Conservation (phyloP, 495 filamentous ascomycete genomes). For the Umbilicaria muhlenbergii region DNA sequence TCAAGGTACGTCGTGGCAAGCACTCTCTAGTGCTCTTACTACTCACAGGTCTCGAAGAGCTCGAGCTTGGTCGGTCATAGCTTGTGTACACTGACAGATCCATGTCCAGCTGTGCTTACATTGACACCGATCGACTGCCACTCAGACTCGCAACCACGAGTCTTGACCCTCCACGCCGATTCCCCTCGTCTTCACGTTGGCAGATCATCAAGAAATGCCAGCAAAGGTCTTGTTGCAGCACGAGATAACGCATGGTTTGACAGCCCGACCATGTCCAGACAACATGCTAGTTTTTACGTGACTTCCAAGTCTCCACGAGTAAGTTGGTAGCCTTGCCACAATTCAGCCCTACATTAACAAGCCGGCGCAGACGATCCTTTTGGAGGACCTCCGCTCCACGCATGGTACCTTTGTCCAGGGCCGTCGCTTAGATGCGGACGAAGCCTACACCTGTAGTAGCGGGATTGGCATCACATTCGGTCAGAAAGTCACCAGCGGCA, state of each 20-base stretch:
- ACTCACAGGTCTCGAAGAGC: too few relatives aligned
- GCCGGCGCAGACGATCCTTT: conserved; percentile 20
- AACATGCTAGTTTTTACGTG: conserved; percentile 48
- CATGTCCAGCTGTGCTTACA: too few relatives aligned
- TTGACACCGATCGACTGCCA: too few relatives aligned
- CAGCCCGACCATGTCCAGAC: conserved; percentile 66
- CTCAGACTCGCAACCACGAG: background rate
- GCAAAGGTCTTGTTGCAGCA: conserved; percentile 32
- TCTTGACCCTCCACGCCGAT: conserved; percentile 3
- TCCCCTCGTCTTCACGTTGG: conserved; percentile 30
- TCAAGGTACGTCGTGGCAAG: too few relatives aligned
- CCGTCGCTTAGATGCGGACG: conserved; percentile 20
- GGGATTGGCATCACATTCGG: conserved; percentile 41
- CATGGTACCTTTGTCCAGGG: conserved; percentile 40
- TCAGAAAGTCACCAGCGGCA: conserved; percentile 33
- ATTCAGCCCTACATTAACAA: conserved; percentile 1
- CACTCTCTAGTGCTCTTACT: too few relatives aligned
- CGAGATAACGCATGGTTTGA: conserved; percentile 59
- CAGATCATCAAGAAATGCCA: conserved; percentile 41
- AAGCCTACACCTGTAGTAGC: conserved; percentile 21
- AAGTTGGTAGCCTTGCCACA: conserved; percentile 2
- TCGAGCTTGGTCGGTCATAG: too few relatives aligned
- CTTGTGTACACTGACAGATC: too few relatives aligned
- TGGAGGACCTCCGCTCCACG: conserved; percentile 37
- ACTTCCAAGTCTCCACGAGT: conserved; percentile 26